Conservation (phyloP, 345 rosid genomes). For the Bruguiera sexangula region DNA sequence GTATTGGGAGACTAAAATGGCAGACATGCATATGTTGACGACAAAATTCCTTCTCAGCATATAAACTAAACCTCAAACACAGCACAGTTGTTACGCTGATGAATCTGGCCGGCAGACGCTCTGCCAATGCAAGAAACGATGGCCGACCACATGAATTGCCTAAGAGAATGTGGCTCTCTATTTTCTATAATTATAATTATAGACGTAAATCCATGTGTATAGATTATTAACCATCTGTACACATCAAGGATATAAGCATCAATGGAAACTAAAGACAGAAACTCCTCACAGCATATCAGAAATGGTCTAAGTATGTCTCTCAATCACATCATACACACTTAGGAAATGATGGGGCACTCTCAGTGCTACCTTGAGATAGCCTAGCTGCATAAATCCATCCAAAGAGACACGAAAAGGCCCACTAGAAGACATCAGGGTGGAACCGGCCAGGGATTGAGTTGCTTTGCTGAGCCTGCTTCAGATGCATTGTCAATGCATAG, state of each 20-base stretch:
- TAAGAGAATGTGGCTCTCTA: too few species aligned
- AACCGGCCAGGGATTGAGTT: conserved; percentile 54
- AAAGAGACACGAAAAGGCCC: too few species aligned
- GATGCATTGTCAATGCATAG: conserved; percentile 69
- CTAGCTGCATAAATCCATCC: background rate
- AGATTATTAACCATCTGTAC: conserved; percentile 2
- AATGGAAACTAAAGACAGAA: background rate
- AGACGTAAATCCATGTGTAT: background rate
- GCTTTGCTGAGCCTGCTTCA: conserved; percentile 40
- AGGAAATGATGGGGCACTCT: background rate
- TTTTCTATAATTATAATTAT: background rate
- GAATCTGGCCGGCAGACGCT: too few species aligned
- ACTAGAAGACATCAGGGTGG: conserved; percentile 76
- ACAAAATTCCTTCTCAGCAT: too few species aligned
- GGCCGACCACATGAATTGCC: too few species aligned
- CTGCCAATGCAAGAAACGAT: too few species aligned
- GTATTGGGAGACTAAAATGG: too few species aligned
- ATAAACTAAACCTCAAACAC: too few species aligned
- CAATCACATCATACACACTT: background rate
- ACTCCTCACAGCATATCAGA: background rate
- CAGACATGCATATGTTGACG: too few species aligned
- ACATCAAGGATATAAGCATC: background rate
- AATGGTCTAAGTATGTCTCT: background rate
- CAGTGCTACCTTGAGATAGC: background rate
- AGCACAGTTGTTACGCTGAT: too few species aligned